Evolutionary conservation across 2,329 filamentous ascomycete genomes (phyloP).

Genomic region (Fusarium agapanthi): DNA sequence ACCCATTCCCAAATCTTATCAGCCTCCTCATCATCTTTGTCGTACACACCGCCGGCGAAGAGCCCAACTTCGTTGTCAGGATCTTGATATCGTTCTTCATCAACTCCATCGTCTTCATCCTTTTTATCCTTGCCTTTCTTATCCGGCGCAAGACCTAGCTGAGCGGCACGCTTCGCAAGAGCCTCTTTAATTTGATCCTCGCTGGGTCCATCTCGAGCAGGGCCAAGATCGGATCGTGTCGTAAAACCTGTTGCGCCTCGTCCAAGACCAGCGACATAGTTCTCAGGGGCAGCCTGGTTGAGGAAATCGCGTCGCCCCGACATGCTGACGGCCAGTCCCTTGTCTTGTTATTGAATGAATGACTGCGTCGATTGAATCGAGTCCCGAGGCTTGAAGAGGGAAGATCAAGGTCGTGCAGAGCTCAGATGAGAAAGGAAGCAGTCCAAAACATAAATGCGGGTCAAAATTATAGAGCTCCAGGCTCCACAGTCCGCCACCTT

Average conservation of each 20-base stretch:
- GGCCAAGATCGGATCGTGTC: conserved; percentile 94
- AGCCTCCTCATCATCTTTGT: conserved; percentile 97
- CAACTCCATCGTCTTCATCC: conserved; percentile 77
- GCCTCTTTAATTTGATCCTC: conserved; percentile 99
- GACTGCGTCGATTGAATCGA: neutral
- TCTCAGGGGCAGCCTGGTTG: conserved; percentile 83
- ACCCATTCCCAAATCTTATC: conserved; percentile 95
- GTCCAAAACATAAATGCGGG: conserved; percentile 27
- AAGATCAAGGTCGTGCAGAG: conserved; percentile 7
- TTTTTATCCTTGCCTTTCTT: conserved; percentile 76
- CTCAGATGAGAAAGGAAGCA: conserved; percentile 18
- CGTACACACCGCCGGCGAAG: conserved; percentile 94
- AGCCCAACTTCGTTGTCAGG: conserved; percentile 96
- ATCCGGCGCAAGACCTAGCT: conserved; percentile 75
- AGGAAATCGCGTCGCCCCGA: conserved; percentile 82
- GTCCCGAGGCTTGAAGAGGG: neutral
- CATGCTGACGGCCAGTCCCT: conserved; percentile 51
- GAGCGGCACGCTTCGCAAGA: conserved; percentile 89
- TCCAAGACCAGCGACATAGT: conserved; percentile 95
- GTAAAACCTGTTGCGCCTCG: conserved; percentile 98
- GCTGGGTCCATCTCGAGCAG: conserved; percentile 91
- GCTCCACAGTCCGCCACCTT: conserved; percentile 14
- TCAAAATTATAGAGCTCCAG: conserved; percentile 8
- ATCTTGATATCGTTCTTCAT: conserved; percentile 88
- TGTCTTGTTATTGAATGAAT: neutral